A percentile compares a stretch with the other conserved stretches of the same genome.
Conservation (phyloP, 352 stramenopile species). For the Globisporangium abappressorium region DNA sequence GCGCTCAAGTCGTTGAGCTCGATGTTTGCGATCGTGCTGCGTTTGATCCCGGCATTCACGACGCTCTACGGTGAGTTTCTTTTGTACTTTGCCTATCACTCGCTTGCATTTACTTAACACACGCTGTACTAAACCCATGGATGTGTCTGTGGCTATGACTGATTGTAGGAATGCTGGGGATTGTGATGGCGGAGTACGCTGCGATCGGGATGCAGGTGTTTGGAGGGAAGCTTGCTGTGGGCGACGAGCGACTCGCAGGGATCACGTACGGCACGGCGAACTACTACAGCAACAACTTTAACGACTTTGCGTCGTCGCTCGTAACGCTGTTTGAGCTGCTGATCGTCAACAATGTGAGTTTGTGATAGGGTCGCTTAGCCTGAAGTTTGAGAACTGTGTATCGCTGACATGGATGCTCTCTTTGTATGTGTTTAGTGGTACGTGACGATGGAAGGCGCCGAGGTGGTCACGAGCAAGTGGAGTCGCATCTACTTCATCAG, state of each 20-base stretch:
- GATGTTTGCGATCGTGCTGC: constrained; percentile 54
- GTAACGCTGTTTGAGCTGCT: constrained; percentile 72
- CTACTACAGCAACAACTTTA: constrained; percentile 81
- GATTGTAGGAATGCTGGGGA: constrained; percentile 42
- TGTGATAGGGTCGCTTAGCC: background rate
- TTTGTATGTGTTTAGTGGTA: constrained; percentile 41
- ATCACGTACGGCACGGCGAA: constrained; percentile 45
- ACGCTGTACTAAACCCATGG: no score
- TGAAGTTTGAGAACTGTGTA: no score
- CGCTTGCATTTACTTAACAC: no score
- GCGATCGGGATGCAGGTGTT: constrained; percentile 61
- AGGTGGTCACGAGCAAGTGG: constrained; percentile 48
- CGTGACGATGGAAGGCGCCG: constrained; percentile 62
- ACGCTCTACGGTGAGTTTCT: constrained; percentile 42
- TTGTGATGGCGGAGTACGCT: constrained; percentile 64
- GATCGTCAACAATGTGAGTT: constrained; percentile 73
- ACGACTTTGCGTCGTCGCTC: constrained; percentile 58
- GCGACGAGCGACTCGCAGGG: constrained; percentile 27
- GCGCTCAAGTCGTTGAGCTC: constrained; percentile 42
- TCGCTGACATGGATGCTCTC: background rate
- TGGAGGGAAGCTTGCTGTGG: constrained; percentile 46
- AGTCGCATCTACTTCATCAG: constrained; percentile 68
- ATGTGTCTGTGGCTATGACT: background rate
- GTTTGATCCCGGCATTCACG: constrained; percentile 49
- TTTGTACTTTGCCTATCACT: background rate